Base-by-base conservation (phyloP, 2,329 filamentous ascomycete genomes). In the Calonectria pseudoturangicola region DNA sequence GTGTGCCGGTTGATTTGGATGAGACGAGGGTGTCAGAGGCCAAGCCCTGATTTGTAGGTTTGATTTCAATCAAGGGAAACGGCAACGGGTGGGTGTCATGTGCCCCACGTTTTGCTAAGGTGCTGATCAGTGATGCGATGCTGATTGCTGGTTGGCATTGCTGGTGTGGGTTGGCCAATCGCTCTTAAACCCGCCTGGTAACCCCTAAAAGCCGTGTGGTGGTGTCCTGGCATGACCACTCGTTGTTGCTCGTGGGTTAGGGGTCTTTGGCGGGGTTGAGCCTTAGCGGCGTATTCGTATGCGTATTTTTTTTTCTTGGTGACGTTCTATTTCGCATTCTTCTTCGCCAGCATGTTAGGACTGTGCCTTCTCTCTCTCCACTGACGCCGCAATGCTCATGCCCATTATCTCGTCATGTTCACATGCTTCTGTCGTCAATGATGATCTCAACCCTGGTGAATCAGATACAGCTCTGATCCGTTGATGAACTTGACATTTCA, bases 221-320 rank as follows among this genome's bases (percentile, higher is more conserved):
- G 39, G 62, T 60, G 45, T 51, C 47, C 64, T 48, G 45, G 41
- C n/a, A 36, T 58, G 48, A 41, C 68, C 68, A 70, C 30, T 66
- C 21, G 36, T 16, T 21, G n/a, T 36, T 7, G 33, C 47, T 30
- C 72, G 76, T 76, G 74, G 72, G 74, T 76, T 66, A 78, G 74
- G 76, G 70, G 72, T 74, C 47, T 73, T 60, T 51, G 50, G 54
- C 30, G 64, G 68, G 36, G 39, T 41, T 64, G 67, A 45, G 75
- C 18, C 62, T 47, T 15, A 45, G 21, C 21, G 8, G 36, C 69
- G 68, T 77, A 74, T 71, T 72, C 76, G 68, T 69, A 66, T 45
- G 27, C 60, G 69, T 72, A 65, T 50, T 56, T 30, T 41, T 27
- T 21, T 56, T 21, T 28, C 12, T 36, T 36, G 28, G 50, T 16